These are phyloP conservation scores for Albophoma yamanashiensis DNA, from an alignment of 2,329 filamentous ascomycete species.

Conservation along the genomic window DNA sequence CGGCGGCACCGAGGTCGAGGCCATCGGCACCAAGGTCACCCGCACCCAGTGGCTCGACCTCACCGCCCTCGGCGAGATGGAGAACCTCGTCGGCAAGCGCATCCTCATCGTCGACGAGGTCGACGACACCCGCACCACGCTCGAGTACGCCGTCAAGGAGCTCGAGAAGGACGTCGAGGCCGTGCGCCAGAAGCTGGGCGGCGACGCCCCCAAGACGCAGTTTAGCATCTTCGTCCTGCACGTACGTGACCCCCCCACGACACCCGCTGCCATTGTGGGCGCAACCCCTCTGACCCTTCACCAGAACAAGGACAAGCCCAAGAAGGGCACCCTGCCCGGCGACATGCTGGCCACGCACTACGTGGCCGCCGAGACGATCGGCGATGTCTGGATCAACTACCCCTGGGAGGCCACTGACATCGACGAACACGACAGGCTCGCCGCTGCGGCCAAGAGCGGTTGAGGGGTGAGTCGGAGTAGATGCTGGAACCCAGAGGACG, in stretches of 20 bases:
- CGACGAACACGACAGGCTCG: slow-evolving; percentile 74
- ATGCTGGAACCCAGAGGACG: background rate
- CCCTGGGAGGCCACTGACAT: slow-evolving; percentile 96
- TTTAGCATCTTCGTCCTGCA: slow-evolving; percentile 96
- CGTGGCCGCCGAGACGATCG: slow-evolving; percentile 74
- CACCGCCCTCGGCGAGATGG: slow-evolving; percentile 69
- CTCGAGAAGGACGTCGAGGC: slow-evolving; percentile 87
- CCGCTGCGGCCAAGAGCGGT: slow-evolving; percentile 31
- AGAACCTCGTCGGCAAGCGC: slow-evolving; percentile 81
- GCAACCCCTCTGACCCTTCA: background rate
- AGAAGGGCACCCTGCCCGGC: slow-evolving; percentile 77
- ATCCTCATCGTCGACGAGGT: slow-evolving; percentile 92
- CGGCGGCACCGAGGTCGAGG: slow-evolving; percentile 48
- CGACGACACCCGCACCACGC: slow-evolving; percentile 86
- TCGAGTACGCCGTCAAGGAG: slow-evolving; percentile 89
- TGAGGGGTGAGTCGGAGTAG: background rate
- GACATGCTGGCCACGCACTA: slow-evolving; percentile 73
- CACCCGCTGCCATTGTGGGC: too few species aligned
- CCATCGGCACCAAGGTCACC: slow-evolving; percentile 84
- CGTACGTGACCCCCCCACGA: slow-evolving; percentile 39
- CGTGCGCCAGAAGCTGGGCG: slow-evolving; percentile 63
- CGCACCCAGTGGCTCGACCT: slow-evolving; percentile 98
- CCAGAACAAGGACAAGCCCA: slow-evolving; percentile 92
- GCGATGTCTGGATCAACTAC: slow-evolving; percentile 98
- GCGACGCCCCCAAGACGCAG: slow-evolving; percentile 57